Percentiles rank a stretch among this genome's conserved stretches.
These are phyloP conservation scores for Leccinum fallax DNA, from an alignment of 1,284 basidiomycete genomes.

Conservation along the genomic window DNA sequence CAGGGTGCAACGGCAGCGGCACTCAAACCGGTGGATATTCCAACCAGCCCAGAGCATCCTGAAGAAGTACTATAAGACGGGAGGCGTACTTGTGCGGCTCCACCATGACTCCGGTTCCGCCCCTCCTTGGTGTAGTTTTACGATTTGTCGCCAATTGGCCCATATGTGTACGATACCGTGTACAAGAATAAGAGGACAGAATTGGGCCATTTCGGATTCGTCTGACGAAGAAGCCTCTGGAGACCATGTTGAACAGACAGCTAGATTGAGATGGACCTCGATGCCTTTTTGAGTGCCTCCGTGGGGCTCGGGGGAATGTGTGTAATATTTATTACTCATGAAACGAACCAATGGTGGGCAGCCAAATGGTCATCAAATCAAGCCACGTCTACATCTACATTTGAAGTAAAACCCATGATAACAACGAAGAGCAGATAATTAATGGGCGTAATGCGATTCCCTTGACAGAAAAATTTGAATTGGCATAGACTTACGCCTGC, in stretches of 20 bases:
- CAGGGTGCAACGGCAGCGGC: background rate
- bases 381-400: background rate
- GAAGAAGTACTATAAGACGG: too few relatives aligned
- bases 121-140: slow-evolving; percentile 15
- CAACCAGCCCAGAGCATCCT: background rate
- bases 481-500: background rate
- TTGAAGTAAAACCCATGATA: background rate
- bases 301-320: background rate
- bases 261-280: background rate
- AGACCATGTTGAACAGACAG: background rate
- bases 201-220: slow-evolving; percentile 1
- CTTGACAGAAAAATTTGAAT: background rate
- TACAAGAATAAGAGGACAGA: background rate
- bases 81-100: background rate
- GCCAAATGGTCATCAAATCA: background rate
- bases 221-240: background rate
- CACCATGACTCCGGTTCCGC: background rate
- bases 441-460: slow-evolving; percentile 1
- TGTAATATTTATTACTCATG: background rate
- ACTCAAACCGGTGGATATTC: background rate
- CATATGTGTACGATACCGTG: slow-evolving; percentile 6
- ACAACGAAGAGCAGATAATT: background rate
- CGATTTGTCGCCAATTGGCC: background rate
- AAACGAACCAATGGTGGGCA: background rate
- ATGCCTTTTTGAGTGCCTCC: background rate